phyloP scores from a whole-genome alignment of 2,329 filamentous ascomycete species.

The Trichophyton schoenleinii region DNA sequence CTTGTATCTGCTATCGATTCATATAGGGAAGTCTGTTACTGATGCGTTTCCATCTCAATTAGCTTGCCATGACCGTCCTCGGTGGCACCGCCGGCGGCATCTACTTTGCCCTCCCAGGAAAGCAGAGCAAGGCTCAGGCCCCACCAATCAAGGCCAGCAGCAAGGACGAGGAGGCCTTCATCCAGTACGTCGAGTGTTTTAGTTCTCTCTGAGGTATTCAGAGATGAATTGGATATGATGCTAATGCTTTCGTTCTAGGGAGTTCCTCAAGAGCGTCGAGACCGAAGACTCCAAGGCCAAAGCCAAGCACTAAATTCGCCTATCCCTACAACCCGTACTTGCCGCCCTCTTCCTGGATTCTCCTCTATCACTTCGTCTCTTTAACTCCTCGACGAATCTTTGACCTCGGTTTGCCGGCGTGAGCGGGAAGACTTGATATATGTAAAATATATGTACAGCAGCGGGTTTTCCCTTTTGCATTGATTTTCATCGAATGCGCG shows the following conservation, averaged over 20 bases:
- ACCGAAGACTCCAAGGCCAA: constrained; percentile 31
- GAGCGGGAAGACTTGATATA: constrained; percentile 2
- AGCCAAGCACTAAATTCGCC: constrained; percentile 4
- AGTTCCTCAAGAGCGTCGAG: constrained; percentile 40
- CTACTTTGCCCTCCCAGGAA: constrained; percentile 34
- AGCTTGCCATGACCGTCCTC: constrained; percentile 52
- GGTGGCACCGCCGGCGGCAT: constrained; percentile 37
- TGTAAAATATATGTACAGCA: constrained; percentile 3
- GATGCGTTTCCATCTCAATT: constrained; percentile 7
- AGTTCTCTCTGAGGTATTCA: not conserved
- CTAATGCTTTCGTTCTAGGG: constrained; percentile 23
- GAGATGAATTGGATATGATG: not conserved
- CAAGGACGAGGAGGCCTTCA: constrained; percentile 57
- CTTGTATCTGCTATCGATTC: not conserved
- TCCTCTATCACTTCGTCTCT: not conserved
- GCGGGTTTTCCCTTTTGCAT: constrained; percentile 2
- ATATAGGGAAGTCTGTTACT: not conserved
- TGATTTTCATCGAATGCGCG: not conserved
- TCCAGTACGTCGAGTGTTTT: constrained; percentile 42
- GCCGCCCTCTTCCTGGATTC: not conserved
- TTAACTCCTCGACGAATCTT: not conserved
- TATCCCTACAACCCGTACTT: not conserved
- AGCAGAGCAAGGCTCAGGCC: constrained; percentile 35
- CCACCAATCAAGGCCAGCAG: constrained; percentile 53
- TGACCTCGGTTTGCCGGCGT: not conserved